Base-by-base conservation (phyloP, 139 green algal genomes). In the Trebouxia sp. region DNA sequence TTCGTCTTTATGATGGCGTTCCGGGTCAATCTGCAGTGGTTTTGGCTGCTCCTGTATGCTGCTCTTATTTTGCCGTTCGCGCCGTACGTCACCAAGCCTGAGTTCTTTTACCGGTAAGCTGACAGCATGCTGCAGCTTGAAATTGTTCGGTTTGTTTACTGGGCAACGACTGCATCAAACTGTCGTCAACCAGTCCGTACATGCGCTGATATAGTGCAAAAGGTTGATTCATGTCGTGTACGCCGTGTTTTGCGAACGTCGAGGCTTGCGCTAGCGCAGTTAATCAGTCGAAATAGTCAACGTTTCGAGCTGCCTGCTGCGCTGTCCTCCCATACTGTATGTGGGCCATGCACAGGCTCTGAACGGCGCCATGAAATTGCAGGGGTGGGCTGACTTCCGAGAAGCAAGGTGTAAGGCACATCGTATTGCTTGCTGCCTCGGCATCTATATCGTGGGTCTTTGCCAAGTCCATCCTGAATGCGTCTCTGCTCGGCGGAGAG, bases 381-480 rank as follows among this genome's bases (percentile, higher is more conserved):
- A 84, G 81, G 67, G 81, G 81, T 5, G 81, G 81, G 10, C 28
- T 84, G 24, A 69, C 74, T 11, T 76, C 80, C 22, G 43, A 75
- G 22, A 47, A 41, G 22, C 55, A 42, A 14, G 41, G 41, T 15
- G 32, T 38, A 15, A 11, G 37, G 24, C 41, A 66, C 5, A 50
- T 81, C 26, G 42, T 81, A 6, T 38, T 84, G 24, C 74, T 84
- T 65, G 74, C 81, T 28, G 56, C 81, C 12, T 78, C 56, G 28
- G 81, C 50, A 8, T 72, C 43, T 24, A 81, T 84, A 38, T 55
- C 26, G 30, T 84, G 81, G 81, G 81, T 84, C 42, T 84, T 84
- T 58, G 81, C 81, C 14, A 84, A 84, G 78, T 70, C 43, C 35
- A 84, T 84, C 6, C 58, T 78, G 24, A 84, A 84, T 38, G 81